Evolutionary conservation across 2,329 filamentous ascomycete species (phyloP).

Genomic region (Cercospora janseana): DNA sequence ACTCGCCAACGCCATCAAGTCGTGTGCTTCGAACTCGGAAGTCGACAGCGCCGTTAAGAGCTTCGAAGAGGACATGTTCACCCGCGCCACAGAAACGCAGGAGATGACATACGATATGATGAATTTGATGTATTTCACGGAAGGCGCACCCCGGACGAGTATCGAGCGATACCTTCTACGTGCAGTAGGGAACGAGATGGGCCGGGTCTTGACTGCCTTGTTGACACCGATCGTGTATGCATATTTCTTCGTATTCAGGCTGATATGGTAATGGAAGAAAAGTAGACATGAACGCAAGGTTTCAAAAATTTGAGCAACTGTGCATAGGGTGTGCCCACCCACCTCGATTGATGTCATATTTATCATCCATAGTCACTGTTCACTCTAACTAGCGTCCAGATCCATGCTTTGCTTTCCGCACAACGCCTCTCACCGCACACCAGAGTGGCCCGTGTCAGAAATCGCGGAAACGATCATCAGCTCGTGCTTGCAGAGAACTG

Average conservation of each 20-base stretch:
- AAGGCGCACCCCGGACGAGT: slow-evolving; percentile 45
- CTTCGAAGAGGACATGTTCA: slow-evolving; percentile 43
- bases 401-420: too few species aligned
- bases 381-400: too few species aligned
- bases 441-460: slow-evolving; percentile 31
- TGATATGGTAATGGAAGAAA: slow-evolving; percentile 28
- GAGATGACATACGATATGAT: slow-evolving; percentile 46
- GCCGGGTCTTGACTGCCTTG: slow-evolving; percentile 21
- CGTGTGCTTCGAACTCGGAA: slow-evolving; percentile 22
- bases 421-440: too few species aligned
- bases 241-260: slow-evolving; percentile 36
- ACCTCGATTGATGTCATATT: too few species aligned
- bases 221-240: slow-evolving; percentile 30
- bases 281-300: too few species aligned
- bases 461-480: slow-evolving; percentile 30
- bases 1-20: slow-evolving; percentile 38
- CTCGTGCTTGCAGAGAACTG: background rate
- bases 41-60: slow-evolving; percentile 33
- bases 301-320: too few species aligned
- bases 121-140: slow-evolving; percentile 50
- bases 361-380: too few species aligned
- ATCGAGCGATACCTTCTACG: slow-evolving; percentile 42
- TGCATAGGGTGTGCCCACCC: too few species aligned
- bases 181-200: slow-evolving; percentile 26
- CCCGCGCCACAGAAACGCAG: slow-evolving; percentile 37